A percentile compares a stretch with the other conserved stretches of the same genome.
Conservation (phyloP, 1,284 basidiomycete genomes). For the Melampsora larici-populina region DNA sequence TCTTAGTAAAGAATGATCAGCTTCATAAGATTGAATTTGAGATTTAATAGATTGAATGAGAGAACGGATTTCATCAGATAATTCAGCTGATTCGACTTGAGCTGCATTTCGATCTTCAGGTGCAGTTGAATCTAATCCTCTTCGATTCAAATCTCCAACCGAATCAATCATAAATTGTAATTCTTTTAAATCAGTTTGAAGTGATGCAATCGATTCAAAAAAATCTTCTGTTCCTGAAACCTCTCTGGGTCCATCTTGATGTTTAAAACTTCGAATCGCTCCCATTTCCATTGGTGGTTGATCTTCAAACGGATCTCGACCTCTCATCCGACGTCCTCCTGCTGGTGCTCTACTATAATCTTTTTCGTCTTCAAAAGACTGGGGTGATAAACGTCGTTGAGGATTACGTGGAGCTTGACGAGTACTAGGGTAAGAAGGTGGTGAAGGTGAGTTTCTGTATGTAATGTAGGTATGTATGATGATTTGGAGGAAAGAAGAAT, state of each 20-base stretch:
- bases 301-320: background rate
- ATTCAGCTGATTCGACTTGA: background rate
- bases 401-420: background rate
- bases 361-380: slow-evolving; percentile 21
- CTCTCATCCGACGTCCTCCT: background rate
- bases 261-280: background rate
- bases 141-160: slow-evolving; percentile 13
- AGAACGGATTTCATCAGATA: slow-evolving; percentile 16
- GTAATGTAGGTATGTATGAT: no score
- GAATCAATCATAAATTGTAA: slow-evolving; percentile 18
- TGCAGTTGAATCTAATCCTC: slow-evolving; percentile 18
- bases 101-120: background rate
- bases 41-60: slow-evolving; percentile 17
- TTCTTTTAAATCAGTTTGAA: slow-evolving; percentile 30
- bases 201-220: slow-evolving; percentile 23
- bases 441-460: slow-evolving; percentile 4
- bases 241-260: slow-evolving; percentile 22
- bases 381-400: background rate
- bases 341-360: slow-evolving; percentile 3
- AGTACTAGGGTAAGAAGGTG: slow-evolving; percentile 17
- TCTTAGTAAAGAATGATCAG: slow-evolving; percentile 24
- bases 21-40: slow-evolving; percentile 32
- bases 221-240: slow-evolving; percentile 28
- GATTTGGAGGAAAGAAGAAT: background rate
- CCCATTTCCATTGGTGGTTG: slow-evolving; percentile 20